phyloP scores from a whole-genome alignment of 2,329 filamentous ascomycete species.

The Hyphodiscus sp. region DNA sequence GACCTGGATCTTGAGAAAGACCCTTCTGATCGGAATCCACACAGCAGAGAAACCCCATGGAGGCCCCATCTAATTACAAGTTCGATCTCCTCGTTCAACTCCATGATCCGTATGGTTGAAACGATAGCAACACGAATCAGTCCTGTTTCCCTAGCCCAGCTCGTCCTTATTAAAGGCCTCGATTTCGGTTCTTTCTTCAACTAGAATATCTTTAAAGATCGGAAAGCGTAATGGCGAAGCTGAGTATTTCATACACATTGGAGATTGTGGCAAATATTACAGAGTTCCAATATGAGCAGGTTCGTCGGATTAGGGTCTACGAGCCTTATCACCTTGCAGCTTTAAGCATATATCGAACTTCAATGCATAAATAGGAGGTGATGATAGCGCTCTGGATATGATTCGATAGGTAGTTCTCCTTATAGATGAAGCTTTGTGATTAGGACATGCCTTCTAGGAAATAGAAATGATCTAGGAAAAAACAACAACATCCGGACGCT shows the following conservation, averaged over 20 bases:
- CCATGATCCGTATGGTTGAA: conserved; percentile 22
- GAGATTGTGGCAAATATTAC: conserved; percentile 25
- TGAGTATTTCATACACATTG: conserved; percentile 22
- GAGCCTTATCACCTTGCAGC: conserved; percentile 19
- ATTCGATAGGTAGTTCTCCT: too few species aligned
- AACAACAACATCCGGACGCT: too few species aligned
- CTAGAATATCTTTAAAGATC: conserved; percentile 22
- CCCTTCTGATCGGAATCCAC: conserved; percentile 14
- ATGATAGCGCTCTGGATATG: too few species aligned
- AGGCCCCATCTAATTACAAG: conserved; percentile 27
- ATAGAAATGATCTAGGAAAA: too few species aligned
- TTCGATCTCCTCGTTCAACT: conserved; percentile 16
- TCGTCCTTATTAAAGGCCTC: conserved; percentile 22
- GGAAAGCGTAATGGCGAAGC: conserved; percentile 22
- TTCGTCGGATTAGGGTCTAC: background rate
- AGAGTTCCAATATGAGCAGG: background rate
- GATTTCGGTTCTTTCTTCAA: conserved; percentile 14
- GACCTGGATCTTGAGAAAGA: conserved; percentile 16
- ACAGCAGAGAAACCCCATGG: conserved; percentile 17
- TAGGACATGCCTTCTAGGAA: too few species aligned
- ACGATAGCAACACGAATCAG: conserved; percentile 20
- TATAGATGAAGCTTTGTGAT: too few species aligned
- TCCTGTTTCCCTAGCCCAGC: conserved; percentile 28
- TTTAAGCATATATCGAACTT: conserved; percentile 20
- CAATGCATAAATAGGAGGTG: conserved; percentile 24